Evolutionary conservation across 352 stramenopile species (phyloP), one percentile per base, ranked within the genome.

Genomic region (Thalassiosira hispida): DNA sequence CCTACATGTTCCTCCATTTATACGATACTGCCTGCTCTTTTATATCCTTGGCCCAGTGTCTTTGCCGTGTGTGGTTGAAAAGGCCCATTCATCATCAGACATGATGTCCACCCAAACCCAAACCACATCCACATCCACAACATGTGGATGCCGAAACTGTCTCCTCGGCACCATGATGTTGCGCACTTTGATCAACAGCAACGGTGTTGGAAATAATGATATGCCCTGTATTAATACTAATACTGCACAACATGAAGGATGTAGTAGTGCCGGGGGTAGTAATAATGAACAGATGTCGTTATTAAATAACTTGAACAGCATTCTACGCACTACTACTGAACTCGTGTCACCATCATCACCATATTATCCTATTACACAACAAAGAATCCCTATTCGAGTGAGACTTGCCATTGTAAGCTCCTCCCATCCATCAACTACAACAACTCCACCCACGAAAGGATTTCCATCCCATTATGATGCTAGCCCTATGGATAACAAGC

Each of bases 371-470:
- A n/a, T n/a, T n/a, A 38, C 31, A 8, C 31, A 38, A 38, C 31
- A 38, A 38, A 12, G 9, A 25, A 27, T 63, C 3, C 53, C 53
- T 11, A 47, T 63, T n/a, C 53, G 53, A 20, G 12, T 63, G 53
- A 6, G 27, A 25, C 53, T 63, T 29, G 25, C 12, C 14, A 63
- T 46, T 14, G 29, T 25, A 14, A 25, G 53, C 52, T 42, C 23
- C 23, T 61, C 52, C 23, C 18, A n/a, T 9, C 46, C 46, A n/a
- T n/a, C n/a, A 38, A 38, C 31, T 8, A 38, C 40, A 16, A 8
- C 8, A 8, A 4, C 40, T n/a, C 11, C 40, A 18, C 40, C 40
- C n/a, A 29, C n/a, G 11, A 29, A 3, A 22, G 53, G 16, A 20
- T 20, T 25, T 20, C 5, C 25, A 20, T 38, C 25, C 11, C n/a